Base-by-base conservation (phyloP, 345 rosid species). In the Gossypium herbaceum region DNA sequence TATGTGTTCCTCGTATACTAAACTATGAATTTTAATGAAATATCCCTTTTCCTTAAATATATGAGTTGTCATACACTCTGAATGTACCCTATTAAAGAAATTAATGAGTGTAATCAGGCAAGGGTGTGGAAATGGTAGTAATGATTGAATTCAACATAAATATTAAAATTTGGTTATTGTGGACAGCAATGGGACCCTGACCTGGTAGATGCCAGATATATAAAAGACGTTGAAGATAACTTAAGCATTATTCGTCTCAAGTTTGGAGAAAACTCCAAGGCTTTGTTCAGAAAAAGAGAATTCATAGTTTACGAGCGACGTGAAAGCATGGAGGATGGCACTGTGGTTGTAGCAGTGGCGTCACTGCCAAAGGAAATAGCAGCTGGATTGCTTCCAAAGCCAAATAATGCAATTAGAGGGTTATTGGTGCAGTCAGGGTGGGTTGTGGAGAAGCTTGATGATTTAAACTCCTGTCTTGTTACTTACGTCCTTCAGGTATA, bases 271-370 rank as follows among this genome's bases (percentile, higher is more conserved):
- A 84, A 89, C 68, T 87, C 97, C 0, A 92, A 89, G 64, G 90
- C 93, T 6, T 81, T 90, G 4, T 92, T 90, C 12, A 86, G 86
- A 76, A 92, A 90, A 84, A 85, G 91, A 81, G 96, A 90, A 72
- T 92, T 90, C 78, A 86, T 85, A 56, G 91, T 92, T 16, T 92
- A 92, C 7, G 92, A 92, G 76, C 77, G 97, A 25, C 87, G 90
- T 0, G 92, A 90, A 83, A 84, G 94, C 41, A 88, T 92, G 97
- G 89, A 87, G 80, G 97, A 90, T n/a, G 97, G 96, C 41, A 92
- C 92, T 29, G 77, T 88, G 47, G 94, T 66, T 20, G 71, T 44
- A 45, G 71, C 71, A 22, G 71, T 66, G 54, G 71, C 71, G 11
- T 66, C 71, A 20, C n/a, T 66, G 71, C 71, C 71, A 0, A 66